A percentile compares a stretch with the other conserved stretches of the same genome.
Evolutionary conservation across 2,329 filamentous ascomycete genomes (phyloP).

Genomic region (Emmonsiellopsis sp.): DNA sequence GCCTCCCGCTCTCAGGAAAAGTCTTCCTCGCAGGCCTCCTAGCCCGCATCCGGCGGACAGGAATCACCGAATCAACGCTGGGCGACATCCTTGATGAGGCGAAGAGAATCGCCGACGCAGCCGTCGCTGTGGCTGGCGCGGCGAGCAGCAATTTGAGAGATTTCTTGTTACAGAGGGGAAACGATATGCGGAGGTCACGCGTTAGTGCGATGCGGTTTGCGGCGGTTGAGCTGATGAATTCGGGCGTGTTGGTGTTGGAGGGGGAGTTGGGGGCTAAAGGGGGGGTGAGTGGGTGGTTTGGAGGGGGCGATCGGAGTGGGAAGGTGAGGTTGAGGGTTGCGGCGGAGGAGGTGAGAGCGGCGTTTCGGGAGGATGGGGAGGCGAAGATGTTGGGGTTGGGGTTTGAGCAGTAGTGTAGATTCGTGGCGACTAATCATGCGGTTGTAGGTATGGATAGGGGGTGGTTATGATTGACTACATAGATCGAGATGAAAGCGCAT

Average conservation of each 20-base stretch:
- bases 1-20: constrained; percentile 72
- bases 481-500: too few relatives aligned
- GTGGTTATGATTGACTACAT: not conserved
- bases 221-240: constrained; percentile 74
- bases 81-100: constrained; percentile 87
- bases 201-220: constrained; percentile 59
- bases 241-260: constrained; percentile 81
- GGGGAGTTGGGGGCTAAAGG: constrained; percentile 21
- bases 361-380: constrained; percentile 79
- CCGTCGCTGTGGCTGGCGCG: constrained; percentile 39
- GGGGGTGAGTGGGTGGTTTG: constrained; percentile 30
- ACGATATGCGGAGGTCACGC: constrained; percentile 22
- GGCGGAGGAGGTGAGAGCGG: constrained; percentile 83
- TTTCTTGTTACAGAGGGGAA: constrained; percentile 43
- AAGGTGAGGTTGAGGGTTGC: constrained; percentile 79
- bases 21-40: constrained; percentile 77
- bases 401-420: constrained; percentile 17
- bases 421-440: not conserved
- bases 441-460: not conserved
- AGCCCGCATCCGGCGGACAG: constrained; percentile 68
- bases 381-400: constrained; percentile 68
- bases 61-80: constrained; percentile 76
- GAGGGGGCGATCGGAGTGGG: constrained; percentile 72
- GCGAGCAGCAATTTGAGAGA: constrained; percentile 51
- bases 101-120: constrained; percentile 50